These are phyloP conservation scores for Stylosanthes scabra DNA, from an alignment of 331 rosid genomes.

Conservation along the genomic window DNA sequence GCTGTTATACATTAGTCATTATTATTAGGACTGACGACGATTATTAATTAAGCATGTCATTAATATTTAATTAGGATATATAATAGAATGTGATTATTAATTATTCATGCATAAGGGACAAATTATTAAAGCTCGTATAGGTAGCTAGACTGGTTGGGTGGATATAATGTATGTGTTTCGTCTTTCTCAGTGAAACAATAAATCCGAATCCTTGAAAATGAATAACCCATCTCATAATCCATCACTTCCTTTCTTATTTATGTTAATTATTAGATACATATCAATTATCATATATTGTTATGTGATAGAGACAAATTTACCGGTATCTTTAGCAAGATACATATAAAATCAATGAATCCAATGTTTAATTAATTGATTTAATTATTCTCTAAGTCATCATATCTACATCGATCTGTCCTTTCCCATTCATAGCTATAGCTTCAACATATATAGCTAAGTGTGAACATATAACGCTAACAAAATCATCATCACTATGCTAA, in stretches of 20 bases:
- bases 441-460: too few species aligned
- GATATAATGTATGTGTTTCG: conserved; percentile 33
- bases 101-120: conserved; percentile 29
- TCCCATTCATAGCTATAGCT: too few species aligned
- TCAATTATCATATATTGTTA: background rate
- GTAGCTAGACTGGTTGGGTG: conserved; percentile 39
- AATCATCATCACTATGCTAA: too few species aligned
- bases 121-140: conserved; percentile 25
- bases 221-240: conserved; percentile 31
- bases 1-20: conserved; percentile 16
- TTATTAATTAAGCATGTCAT: background rate
- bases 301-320: conserved; percentile 47
- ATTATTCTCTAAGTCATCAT: conserved; percentile 1
- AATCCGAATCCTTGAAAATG: conserved; percentile 59
- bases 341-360: conserved; percentile 11
- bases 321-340: conserved; percentile 34
- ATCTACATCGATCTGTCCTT: background rate
- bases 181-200: conserved; percentile 53
- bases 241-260: too few species aligned
- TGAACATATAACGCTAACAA: too few species aligned
- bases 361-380: background rate
- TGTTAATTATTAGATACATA: too few species aligned
- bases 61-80: background rate
- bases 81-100: background rate
- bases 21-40: background rate